Evolutionary conservation across 2,329 filamentous ascomycete species (phyloP), one percentile per base, ranked within the genome.

Genomic region (Sarocladiaceae sp.): DNA sequence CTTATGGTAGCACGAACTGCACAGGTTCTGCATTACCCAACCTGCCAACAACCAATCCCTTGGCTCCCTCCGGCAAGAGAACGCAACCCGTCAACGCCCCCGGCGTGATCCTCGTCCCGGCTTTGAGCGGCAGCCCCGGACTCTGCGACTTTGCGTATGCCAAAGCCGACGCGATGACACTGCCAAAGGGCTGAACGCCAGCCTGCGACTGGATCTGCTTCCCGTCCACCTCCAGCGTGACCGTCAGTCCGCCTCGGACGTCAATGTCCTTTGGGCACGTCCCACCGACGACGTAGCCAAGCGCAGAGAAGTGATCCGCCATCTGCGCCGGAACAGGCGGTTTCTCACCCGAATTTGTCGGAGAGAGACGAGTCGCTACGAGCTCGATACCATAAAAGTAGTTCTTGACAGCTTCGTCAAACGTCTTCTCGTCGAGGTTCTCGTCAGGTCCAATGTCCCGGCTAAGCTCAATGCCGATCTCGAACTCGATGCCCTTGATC

Each of bases 191-290:
- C 12, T 41, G 37, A 10, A 19, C 24, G 9, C 10, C 37, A 24
- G 29, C n/a, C 24, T 41, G 37, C n/a, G 23, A 24, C 18, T 41
- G 37, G 37, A 41, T 16, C n/a, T 41, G 23, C 23, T 41, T 41
- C 23, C 37, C 37, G 19, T 41, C 23, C 13, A 41, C 9, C 13
- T 41, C 37, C 6, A 41, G 15, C 5, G 37, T 29, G n/a, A 41
- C 37, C 6, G n/a, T 29, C n/a, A 27, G n/a, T 10, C 24, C 37
- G 9, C 23, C n/a, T 3, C 9, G 18, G n/a, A 41, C 15, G 18
- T 35, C 33, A 6, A 27, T 19, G n/a, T 41, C 24, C 15, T 19
- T 41, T 29, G 37, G 12, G 13, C 21, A 18, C 23, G 4, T 18
- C 4, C 13, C 9, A 4, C 37, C 37, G n/a, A 41, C 19, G 23